Percentiles rank a stretch among this genome's conserved stretches.
Conservation (phyloP, 768 basidiomycete genomes). For the Psilocybe cyanescens region DNA sequence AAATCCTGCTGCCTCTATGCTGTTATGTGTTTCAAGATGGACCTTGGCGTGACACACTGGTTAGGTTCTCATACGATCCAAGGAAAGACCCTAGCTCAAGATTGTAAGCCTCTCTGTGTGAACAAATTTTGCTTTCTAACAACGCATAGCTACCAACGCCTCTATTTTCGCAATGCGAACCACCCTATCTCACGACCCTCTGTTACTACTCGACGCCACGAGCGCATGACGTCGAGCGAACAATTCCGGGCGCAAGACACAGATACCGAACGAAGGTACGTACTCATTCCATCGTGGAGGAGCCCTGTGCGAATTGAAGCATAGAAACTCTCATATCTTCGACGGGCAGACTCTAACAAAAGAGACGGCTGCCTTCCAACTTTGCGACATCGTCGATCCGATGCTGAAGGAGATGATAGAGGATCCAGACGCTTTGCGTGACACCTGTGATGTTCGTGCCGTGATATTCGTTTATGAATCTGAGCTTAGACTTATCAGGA, state of each 20-base stretch:
- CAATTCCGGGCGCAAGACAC: conserved; percentile 44
- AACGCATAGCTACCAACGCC: conserved; percentile 79
- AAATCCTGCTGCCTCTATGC: conserved; percentile 76
- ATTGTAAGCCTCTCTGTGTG: conserved; percentile 57
- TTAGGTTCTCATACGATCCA: conserved; percentile 91
- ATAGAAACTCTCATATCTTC: conserved; percentile 80
- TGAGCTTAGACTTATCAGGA: conserved; percentile 44
- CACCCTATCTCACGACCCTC: conserved; percentile 81
- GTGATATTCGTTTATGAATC: background rate
- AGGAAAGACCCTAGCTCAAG: conserved; percentile 71
- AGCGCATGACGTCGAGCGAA: conserved; percentile 46
- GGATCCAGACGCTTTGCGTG: conserved; percentile 67
- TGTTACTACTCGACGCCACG: conserved; percentile 70
- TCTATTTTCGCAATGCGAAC: conserved; percentile 89
- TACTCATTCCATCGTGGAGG: background rate
- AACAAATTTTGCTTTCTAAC: conserved; percentile 1
- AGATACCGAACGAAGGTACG: conserved; percentile 51
- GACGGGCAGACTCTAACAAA: conserved; percentile 81
- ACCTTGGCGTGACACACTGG: conserved; percentile 89
- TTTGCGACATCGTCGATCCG: conserved; percentile 90
- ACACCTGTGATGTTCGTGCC: conserved; percentile 71
- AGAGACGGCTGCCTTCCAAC: conserved; percentile 92
- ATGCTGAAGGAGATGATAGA: conserved; percentile 84
- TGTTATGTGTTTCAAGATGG: conserved; percentile 94
- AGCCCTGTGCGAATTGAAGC: background rate